Evolutionary conservation across 768 basidiomycete genomes (phyloP), one percentile per base, ranked within the genome.

Genomic region (Rhizopogon rudus): DNA sequence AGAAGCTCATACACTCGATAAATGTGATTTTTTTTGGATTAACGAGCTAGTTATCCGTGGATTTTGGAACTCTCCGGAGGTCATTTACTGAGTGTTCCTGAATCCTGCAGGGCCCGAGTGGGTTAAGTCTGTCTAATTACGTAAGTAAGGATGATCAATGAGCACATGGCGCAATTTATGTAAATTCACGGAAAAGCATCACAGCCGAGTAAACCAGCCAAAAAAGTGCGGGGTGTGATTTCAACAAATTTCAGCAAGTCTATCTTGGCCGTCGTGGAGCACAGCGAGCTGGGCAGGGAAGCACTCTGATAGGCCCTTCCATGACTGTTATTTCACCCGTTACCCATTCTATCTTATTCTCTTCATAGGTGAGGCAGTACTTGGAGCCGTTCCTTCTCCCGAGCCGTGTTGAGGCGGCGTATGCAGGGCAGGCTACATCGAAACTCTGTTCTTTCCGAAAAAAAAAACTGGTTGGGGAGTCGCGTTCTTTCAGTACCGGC

Each of bases 251-350:
- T 40, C 44, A 17, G 51, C 41, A 57, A 61, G 55, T 49, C 49
- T 49, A 49, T 40, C 56, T 14, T 46, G 37, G 40, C 49, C 56
- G 54, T 51, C 53, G 64, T 63, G 57, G 59, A 61, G 62, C 28
- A 65, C 61, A 31, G 58, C 16, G 61, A 60, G 62, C 25, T 25
- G 25, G 64, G 52, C 25, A 25, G 14, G n/a, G 52, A 41, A 35
- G 54, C 41, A 57, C 12, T 28, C 37, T 42, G 22, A 29, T 52
- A 41, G 39, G 22, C 31, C 20, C 29, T 29, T 41, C 37, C 29
- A 64, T 65, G 64, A 43, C 35, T 43, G 44, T 25, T 20, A n/a
- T 31, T 22, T 28, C 51, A 43, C 16, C 50, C 56, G 29, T 46
- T 60, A 31, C 48, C 33, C 20, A 25, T 50, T 52, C 50, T 66